Evolutionary conservation across 2,329 filamentous ascomycete species (phyloP).

Genomic region (Bisporella sp.): DNA sequence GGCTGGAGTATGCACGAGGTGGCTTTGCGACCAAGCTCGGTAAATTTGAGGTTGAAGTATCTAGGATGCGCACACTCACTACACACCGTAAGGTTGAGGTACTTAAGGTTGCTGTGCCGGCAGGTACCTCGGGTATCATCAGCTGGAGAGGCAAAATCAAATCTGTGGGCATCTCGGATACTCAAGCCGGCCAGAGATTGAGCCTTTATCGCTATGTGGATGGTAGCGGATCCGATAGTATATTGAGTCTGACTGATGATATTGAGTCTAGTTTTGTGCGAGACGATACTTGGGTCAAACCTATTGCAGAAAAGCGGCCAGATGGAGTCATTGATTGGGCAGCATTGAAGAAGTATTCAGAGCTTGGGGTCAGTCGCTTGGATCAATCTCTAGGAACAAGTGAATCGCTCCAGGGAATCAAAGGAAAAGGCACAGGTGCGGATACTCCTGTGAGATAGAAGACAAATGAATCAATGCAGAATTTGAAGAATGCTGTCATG

Average conservation of each 20-base stretch:
- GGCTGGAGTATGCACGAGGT: constrained; percentile 29
- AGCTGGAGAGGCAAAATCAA: constrained; percentile 19
- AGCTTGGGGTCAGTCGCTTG: neutral
- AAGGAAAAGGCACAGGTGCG: too few species aligned
- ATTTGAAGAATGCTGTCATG: too few species aligned
- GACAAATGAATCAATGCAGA: too few species aligned
- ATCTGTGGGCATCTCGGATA: neutral
- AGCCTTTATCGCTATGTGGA: constrained; percentile 12
- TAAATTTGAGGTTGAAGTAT: constrained; percentile 27
- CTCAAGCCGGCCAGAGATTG: constrained; percentile 5
- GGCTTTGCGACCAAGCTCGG: constrained; percentile 31
- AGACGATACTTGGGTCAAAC: constrained; percentile 17
- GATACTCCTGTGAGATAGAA: too few species aligned
- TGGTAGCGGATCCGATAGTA: neutral
- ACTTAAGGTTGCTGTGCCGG: constrained; percentile 22
- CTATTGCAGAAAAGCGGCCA: constrained; percentile 14
- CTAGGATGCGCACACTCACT: constrained; percentile 10
- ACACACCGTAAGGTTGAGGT: constrained; percentile 14
- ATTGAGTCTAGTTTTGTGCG: constrained; percentile 8
- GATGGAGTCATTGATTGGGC: constrained; percentile 19
- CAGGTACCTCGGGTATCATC: constrained; percentile 18
- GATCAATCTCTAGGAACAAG: too few species aligned
- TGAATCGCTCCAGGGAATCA: too few species aligned
- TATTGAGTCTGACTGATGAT: constrained; percentile 3
- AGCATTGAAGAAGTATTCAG: constrained; percentile 12